These are phyloP conservation scores for Populus tomentosa DNA, from an alignment of 441 rosid species.

Conservation along the genomic window DNA sequence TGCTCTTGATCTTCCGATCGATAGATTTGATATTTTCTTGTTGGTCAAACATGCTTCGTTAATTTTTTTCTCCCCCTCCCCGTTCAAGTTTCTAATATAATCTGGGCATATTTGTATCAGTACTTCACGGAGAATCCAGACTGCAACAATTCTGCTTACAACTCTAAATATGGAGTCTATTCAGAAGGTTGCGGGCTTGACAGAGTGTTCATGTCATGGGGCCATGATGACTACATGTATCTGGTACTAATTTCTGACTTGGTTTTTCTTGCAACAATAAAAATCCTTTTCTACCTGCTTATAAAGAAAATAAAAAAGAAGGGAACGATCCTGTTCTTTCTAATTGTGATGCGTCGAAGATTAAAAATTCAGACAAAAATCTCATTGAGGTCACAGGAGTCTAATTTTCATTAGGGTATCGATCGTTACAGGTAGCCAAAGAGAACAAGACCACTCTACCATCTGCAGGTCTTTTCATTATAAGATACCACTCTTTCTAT, in stretches of 20 bases:
- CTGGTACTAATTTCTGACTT: slow-evolving; percentile 34
- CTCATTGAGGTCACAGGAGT: not conserved
- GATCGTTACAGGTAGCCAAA: slow-evolving; percentile 58
- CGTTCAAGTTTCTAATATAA: not conserved
- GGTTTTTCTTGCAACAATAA: not conserved
- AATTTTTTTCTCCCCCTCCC: not conserved
- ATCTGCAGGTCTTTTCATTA: slow-evolving; percentile 64
- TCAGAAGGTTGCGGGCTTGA: slow-evolving; percentile 74
- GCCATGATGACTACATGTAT: slow-evolving; percentile 91
- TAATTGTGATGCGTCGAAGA: no score
- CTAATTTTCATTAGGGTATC: not conserved
- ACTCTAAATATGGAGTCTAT: slow-evolving; percentile 65
- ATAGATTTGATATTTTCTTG: not conserved
- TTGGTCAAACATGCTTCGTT: not conserved
- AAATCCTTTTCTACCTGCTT: not conserved
- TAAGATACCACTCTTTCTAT: slow-evolving; percentile 85
- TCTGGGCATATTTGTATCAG: slow-evolving; percentile 25
- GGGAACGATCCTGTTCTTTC: no score
- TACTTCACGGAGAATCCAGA: slow-evolving; percentile 66
- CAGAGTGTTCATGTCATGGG: slow-evolving; percentile 73
- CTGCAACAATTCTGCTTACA: slow-evolving; percentile 40
- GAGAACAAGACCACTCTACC: slow-evolving; percentile 75
- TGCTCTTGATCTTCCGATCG: not conserved
- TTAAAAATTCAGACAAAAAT: not conserved
- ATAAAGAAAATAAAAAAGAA: not conserved